Evolutionary conservation across 2,329 filamentous ascomycete species (phyloP).

Genomic region (Paramyrothecium sp.): DNA sequence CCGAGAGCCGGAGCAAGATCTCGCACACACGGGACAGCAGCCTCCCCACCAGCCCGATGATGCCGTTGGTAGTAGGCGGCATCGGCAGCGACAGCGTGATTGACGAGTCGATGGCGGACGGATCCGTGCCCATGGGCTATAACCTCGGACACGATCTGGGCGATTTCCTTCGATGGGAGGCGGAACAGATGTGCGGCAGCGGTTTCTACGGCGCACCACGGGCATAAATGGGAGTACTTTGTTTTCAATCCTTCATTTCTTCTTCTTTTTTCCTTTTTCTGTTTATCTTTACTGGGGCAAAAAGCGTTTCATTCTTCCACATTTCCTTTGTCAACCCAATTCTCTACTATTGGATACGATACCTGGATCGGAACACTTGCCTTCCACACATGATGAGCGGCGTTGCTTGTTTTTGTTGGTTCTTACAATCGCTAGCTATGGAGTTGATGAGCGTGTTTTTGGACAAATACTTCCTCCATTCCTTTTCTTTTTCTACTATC

Average conservation of each 20-base stretch:
- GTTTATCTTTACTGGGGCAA: slow-evolving; percentile 3
- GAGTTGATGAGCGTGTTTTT: neutral
- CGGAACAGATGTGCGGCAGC: slow-evolving; percentile 43
- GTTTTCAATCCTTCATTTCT: neutral
- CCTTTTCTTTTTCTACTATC: neutral
- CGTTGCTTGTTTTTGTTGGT: neutral
- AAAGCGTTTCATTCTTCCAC: slow-evolving; percentile 4
- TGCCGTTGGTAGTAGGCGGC: slow-evolving; percentile 42
- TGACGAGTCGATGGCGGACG: slow-evolving; percentile 24
- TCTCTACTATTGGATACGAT: neutral
- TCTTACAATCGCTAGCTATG: neutral
- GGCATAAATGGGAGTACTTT: slow-evolving; percentile 1
- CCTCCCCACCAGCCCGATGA: slow-evolving; percentile 49
- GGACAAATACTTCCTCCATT: neutral
- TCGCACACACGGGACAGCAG: slow-evolving; percentile 24
- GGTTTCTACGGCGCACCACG: slow-evolving; percentile 19
- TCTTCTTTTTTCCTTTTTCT: slow-evolving; percentile 3
- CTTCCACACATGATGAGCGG: neutral
- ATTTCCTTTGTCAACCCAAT: neutral
- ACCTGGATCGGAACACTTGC: neutral
- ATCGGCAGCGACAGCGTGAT: slow-evolving; percentile 33
- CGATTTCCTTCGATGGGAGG: slow-evolving; percentile 58
- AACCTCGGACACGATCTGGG: slow-evolving; percentile 59
- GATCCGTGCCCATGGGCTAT: slow-evolving; percentile 56
- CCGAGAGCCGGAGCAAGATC: slow-evolving; percentile 25